Percentiles rank a stretch among this genome's conserved stretches.
Conservation (phyloP, 2,329 filamentous ascomycete genomes). For the Periglandula ipomoeae region DNA sequence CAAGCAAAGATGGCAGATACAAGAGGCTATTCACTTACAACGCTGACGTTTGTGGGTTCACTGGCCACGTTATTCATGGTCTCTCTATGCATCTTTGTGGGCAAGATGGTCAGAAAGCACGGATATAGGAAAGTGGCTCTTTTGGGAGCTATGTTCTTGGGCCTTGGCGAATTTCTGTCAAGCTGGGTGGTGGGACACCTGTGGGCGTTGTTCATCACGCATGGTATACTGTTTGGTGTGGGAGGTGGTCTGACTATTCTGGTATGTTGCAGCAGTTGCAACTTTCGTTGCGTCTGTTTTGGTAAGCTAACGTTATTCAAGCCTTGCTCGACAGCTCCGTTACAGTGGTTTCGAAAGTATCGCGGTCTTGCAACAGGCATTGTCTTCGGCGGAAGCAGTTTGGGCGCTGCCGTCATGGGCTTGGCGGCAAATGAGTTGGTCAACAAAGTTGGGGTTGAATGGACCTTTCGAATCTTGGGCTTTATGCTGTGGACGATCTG, state of each 20-base stretch:
- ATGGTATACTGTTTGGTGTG: conserved; percentile 18
- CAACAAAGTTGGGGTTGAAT: conserved; percentile 14
- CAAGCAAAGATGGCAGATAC: conserved; percentile 16
- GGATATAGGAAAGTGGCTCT: conserved; percentile 16
- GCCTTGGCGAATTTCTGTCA: conserved; percentile 18
- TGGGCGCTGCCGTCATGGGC: conserved; percentile 19
- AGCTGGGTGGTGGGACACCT: conserved; percentile 15
- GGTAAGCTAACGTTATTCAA: conserved; percentile 2
- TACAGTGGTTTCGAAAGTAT: conserved; percentile 17
- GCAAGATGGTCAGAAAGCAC: conserved; percentile 13
- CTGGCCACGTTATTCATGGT: conserved; percentile 20
- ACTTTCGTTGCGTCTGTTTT: background rate
- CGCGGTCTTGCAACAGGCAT: conserved; percentile 19
- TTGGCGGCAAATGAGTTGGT: conserved; percentile 16
- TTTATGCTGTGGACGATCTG: conserved; percentile 19
- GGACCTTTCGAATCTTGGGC: conserved; percentile 19
- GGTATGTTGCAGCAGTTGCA: conserved; percentile 9
- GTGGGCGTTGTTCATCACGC: conserved; percentile 16
- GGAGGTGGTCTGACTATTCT: conserved; percentile 17
- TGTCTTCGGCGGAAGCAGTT: conserved; percentile 18
- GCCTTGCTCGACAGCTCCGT: conserved; percentile 18
- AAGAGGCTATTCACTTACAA: conserved; percentile 14
- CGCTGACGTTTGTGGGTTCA: conserved; percentile 19
- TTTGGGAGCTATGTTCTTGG: conserved; percentile 15
- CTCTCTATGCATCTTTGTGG: conserved; percentile 17